Evolutionary conservation across 2,329 filamentous ascomycete species (phyloP), one percentile per base, ranked within the genome.

Genomic region (Alternaria arborescens): DNA sequence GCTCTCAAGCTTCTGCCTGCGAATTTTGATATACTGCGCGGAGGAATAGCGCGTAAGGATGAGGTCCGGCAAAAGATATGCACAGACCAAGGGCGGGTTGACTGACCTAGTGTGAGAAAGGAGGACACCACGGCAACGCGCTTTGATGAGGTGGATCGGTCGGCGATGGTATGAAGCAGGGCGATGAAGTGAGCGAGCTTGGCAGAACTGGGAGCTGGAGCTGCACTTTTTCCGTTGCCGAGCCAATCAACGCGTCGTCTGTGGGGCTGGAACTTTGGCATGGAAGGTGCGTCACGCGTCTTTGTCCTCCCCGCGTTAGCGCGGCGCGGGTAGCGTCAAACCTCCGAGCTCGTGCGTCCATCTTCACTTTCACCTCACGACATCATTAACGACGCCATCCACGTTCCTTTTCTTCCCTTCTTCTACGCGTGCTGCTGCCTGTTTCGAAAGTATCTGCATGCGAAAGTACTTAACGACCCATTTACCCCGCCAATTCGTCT

Each of bases 91-190:
- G 22, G 32, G 34, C 44, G 50, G 58, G 55, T 46, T 58, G 52
- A 69, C 65, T 70, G 61, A 71, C 60, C 58, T 64, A 62, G 59
- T 64, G 54, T 66, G 44, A 63, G 62, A 65, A 65, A 62, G 64
- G 46, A 55, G 46, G 53, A 66, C 60, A 68, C 70, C 71, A 71
- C 66, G 64, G 72, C 72, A 74, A 75, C 70, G 70, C 62, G 65
- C 61, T 66, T 68, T 61, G 64, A 68, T 68, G 62, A 65, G 58
- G 70, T 68, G 65, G 63, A 63, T 66, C 63, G 55, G 65, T 62
- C 69, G 63, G 68, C 58, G 65, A 63, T 60, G 62, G 52, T 56
- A 60, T 65, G 63, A 55, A 51, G 65, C 60, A 69, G 69, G 68
- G 65, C 62, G 65, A 66, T 67, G 71, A 69, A 66, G 70, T 67